These are phyloP conservation scores for Leishmania martiniquensis DNA, from an alignment of 208 protist genomes.

Conservation along the genomic window DNA sequence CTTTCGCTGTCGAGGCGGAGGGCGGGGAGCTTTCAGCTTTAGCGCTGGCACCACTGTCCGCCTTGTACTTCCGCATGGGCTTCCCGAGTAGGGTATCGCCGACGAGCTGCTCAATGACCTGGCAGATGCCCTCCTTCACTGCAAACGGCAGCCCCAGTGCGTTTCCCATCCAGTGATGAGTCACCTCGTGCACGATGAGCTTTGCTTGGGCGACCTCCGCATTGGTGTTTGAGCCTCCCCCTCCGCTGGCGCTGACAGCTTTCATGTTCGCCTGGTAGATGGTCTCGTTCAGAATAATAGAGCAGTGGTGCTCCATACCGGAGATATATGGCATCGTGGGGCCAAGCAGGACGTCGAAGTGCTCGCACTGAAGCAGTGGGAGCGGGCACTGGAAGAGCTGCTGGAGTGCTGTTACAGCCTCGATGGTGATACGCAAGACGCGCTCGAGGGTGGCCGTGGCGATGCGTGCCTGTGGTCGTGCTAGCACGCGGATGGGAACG, in stretches of 20 bases:
- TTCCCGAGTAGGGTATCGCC: conserved; percentile 48
- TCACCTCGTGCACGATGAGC: conserved; percentile 86
- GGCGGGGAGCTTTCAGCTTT: neutral
- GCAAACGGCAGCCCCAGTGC: conserved; percentile 78
- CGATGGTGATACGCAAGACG: conserved; percentile 33
- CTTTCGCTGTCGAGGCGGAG: neutral
- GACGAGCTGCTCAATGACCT: conserved; percentile 76
- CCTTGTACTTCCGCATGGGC: conserved; percentile 32
- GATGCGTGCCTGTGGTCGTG: conserved; percentile 24
- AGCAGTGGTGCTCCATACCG: conserved; percentile 90
- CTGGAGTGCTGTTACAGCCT: conserved; percentile 51
- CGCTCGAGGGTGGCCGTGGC: conserved; percentile 24
- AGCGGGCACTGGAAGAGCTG: conserved; percentile 70
- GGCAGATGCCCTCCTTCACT: conserved; percentile 88
- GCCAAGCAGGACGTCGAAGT: conserved; percentile 58
- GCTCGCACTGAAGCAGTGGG: conserved; percentile 45
- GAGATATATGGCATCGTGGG: conserved; percentile 85
- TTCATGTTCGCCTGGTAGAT: conserved; percentile 39
- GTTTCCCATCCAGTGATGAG: conserved; percentile 90
- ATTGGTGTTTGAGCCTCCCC: neutral
- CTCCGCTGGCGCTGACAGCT: neutral
- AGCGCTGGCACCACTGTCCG: neutral
- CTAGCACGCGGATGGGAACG: conserved; percentile 29
- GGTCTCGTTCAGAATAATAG: conserved; percentile 80
- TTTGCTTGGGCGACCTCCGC: conserved; percentile 42